A percentile compares a stretch with the other conserved stretches of the same genome.
phyloP scores from a whole-genome alignment of 2,329 filamentous ascomycete species.

The Colletotrichum coccodes region DNA sequence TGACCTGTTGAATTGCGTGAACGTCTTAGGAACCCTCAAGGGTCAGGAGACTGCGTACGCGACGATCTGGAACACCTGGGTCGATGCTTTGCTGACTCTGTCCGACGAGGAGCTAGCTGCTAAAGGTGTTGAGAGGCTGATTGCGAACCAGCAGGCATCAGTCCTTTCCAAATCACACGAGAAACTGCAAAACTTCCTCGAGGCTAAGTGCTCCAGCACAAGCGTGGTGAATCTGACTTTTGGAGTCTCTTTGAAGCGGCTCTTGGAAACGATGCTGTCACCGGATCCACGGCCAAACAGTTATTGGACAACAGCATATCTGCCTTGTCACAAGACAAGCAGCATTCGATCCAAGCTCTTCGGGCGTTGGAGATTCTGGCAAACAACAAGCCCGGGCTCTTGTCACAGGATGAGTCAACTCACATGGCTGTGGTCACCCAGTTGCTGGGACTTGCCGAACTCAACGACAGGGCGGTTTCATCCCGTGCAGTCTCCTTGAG shows the following conservation, averaged over 20 bases:
- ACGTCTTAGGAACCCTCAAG: slow-evolving; percentile 59
- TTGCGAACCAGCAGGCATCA: slow-evolving; percentile 55
- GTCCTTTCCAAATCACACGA: slow-evolving; percentile 49
- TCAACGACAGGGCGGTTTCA: slow-evolving; percentile 50
- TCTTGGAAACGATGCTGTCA: slow-evolving; percentile 53
- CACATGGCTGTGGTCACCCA: slow-evolving; percentile 63
- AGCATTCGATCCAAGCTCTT: slow-evolving; percentile 45
- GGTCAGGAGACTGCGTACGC: slow-evolving; percentile 49
- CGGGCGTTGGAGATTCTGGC: slow-evolving; percentile 60
- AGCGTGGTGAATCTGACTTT: slow-evolving; percentile 33
- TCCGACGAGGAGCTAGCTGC: slow-evolving; percentile 42
- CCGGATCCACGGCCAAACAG: slow-evolving; percentile 43
- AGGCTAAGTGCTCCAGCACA: slow-evolving; percentile 14
- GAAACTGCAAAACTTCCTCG: slow-evolving; percentile 59
- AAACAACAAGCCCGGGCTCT: slow-evolving; percentile 53
- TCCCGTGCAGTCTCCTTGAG: slow-evolving; percentile 55
- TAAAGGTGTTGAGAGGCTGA: slow-evolving; percentile 53
- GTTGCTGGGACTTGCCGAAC: slow-evolving; percentile 64
- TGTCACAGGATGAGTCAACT: slow-evolving; percentile 55
- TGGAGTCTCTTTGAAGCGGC: slow-evolving; percentile 62
- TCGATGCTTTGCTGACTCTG: slow-evolving; percentile 50
- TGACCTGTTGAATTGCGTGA: slow-evolving; percentile 73
- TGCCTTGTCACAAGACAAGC: slow-evolving; percentile 43
- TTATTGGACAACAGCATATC: slow-evolving; percentile 48
- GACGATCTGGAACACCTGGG: slow-evolving; percentile 56